A percentile compares a stretch with the other conserved stretches of the same genome.
phyloP scores from a whole-genome alignment of 2,329 filamentous ascomycete species.

The Metarhizium anisopliae region DNA sequence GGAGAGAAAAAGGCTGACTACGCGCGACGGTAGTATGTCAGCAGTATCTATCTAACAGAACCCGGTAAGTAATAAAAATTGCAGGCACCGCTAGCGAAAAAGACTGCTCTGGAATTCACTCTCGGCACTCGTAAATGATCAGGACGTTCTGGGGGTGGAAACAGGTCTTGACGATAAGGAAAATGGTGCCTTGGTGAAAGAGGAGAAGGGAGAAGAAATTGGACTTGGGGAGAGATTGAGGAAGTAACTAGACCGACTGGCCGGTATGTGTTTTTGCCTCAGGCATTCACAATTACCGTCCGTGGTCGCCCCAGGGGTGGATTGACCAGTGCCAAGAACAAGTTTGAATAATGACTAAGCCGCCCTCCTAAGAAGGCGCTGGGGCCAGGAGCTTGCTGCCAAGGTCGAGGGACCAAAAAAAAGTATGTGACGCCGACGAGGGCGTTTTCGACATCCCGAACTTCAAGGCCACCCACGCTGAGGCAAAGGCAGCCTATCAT shows the following conservation, averaged over 20 bases:
- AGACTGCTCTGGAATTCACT: conserved; percentile 63
- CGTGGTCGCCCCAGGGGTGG: too few species aligned
- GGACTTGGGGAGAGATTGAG: conserved; percentile 6
- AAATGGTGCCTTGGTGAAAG: conserved; percentile 56
- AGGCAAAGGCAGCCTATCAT: conserved; percentile 20
- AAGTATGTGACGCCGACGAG: conserved; percentile 13
- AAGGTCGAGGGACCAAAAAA: conserved; percentile 10
- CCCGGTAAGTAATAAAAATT: conserved; percentile 52
- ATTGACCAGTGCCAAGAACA: not conserved
- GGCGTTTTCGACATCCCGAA: conserved; percentile 1
- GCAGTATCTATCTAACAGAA: conserved; percentile 97
- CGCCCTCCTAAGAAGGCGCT: not conserved
- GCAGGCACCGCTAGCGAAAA: conserved; percentile 98
- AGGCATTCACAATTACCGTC: conserved; percentile 11
- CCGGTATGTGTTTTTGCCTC: conserved; percentile 13
- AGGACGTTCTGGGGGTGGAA: conserved; percentile 62
- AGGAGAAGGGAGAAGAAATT: conserved; percentile 21
- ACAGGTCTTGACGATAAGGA: conserved; percentile 93
- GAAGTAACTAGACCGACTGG: conserved; percentile 7
- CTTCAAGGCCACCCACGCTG: conserved; percentile 7
- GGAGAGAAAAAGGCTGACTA: not conserved
- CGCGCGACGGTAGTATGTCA: conserved; percentile 44
- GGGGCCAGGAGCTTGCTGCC: not conserved
- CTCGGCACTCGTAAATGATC: conserved; percentile 91
- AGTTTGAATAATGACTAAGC: not conserved